Percentiles rank a stretch among this genome's conserved stretches.
These are phyloP conservation scores for Leptoxyphium fumago DNA, from an alignment of 2,329 filamentous ascomycete genomes.

Conservation along the genomic window DNA sequence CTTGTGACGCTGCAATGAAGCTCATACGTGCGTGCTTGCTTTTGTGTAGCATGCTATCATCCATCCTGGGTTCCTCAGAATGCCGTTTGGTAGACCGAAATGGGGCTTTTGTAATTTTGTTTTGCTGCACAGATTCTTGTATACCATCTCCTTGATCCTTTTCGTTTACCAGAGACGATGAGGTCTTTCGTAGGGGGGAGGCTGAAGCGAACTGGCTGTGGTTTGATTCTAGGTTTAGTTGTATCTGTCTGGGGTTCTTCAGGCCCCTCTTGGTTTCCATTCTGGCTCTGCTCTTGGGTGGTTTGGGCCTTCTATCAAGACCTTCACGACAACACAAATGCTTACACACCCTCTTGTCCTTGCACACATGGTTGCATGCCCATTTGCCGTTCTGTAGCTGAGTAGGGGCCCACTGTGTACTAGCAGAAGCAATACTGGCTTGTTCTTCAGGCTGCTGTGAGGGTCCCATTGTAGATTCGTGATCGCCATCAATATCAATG, in stretches of 20 bases:
- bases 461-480: conserved; percentile 6
- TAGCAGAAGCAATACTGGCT: conserved; percentile 4
- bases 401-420: conserved; percentile 24
- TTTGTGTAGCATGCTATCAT: not conserved
- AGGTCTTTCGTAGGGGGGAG: no score
- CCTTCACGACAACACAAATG: conserved; percentile 62
- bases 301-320: conserved; percentile 46
- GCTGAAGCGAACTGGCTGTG: no score
- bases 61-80: no score
- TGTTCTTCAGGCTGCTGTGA: conserved; percentile 7
- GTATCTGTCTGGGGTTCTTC: no score
- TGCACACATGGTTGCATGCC: conserved; percentile 59
- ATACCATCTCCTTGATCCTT: no score
- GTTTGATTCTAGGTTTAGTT: no score
- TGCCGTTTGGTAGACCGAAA: no score
- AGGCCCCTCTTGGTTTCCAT: no score
- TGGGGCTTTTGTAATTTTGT: no score
- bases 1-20: conserved; percentile 5
- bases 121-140: no score
- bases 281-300: conserved; percentile 23
- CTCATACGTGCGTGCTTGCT: conserved; percentile 1
- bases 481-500: not conserved
- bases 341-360: conserved; percentile 47
- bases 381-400: conserved; percentile 56
- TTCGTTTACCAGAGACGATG: no score